These are phyloP conservation scores for Hanseniaspora taiwanica DNA, from an alignment of 805 yeast genomes.

Conservation along the genomic window DNA sequence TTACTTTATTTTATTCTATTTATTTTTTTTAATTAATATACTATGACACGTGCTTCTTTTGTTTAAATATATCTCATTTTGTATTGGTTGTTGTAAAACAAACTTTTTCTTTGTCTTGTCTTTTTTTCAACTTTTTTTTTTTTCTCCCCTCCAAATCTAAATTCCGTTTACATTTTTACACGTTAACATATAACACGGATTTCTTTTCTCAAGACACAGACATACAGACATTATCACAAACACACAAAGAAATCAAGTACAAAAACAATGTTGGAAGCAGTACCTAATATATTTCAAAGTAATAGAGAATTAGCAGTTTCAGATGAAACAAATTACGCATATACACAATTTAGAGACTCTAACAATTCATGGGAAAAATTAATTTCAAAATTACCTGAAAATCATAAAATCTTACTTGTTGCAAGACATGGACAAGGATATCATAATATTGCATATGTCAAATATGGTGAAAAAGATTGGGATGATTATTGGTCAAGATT, in stretches of 20 bases:
- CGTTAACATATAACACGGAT: too few species aligned
- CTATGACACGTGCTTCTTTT: too few species aligned
- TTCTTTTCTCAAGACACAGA: too few species aligned
- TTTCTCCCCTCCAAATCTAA: too few species aligned
- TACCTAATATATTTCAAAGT: background rate
- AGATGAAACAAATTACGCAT: background rate
- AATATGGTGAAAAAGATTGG: slow-evolving; percentile 50
- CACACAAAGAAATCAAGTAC: background rate
- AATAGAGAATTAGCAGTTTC: background rate
- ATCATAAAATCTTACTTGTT: slow-evolving; percentile 33
- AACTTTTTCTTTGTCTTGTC: too few species aligned
- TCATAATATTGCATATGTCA: slow-evolving; percentile 42
- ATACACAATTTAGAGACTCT: background rate
- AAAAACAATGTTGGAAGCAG: background rate
- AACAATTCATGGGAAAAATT: background rate
- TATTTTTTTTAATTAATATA: too few species aligned
- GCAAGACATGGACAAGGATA: slow-evolving; percentile 64
- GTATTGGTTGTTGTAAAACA: too few species aligned
- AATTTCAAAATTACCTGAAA: slow-evolving; percentile 1
- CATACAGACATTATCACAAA: too few species aligned
- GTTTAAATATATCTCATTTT: too few species aligned
- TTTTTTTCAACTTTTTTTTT: too few species aligned
- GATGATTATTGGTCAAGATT: slow-evolving; percentile 37
- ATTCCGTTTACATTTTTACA: too few species aligned
- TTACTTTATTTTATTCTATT: background rate